Evolutionary conservation across 2,329 filamentous ascomycete genomes (phyloP).

Genomic region (Fusarium xyrophilum): DNA sequence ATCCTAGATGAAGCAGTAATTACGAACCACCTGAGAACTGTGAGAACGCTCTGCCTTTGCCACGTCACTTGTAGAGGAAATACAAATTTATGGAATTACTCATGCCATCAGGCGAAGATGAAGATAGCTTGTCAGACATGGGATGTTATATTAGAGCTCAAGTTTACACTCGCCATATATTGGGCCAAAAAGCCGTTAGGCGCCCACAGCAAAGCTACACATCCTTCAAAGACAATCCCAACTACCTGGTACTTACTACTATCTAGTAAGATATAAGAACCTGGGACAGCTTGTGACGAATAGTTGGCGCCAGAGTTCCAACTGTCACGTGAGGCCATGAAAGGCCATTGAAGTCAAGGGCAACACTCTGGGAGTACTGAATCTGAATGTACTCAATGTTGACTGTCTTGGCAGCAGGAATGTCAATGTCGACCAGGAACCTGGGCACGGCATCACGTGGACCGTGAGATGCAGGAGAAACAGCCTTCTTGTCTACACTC

Average conservation of each 20-base stretch:
- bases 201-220: accelerated
- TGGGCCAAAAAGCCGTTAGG: accelerated
- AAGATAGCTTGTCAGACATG: not conserved
- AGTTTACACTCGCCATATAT: not conserved
- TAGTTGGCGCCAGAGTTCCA: slow-evolving; percentile 26
- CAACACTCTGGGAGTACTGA: slow-evolving; percentile 46
- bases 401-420: slow-evolving; percentile 19
- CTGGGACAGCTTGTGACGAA: not conserved
- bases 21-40: accelerated
- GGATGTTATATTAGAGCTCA: not conserved
- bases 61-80: accelerated
- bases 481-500: not conserved
- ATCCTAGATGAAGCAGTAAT: accelerated
- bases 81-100: not conserved
- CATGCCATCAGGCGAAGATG: too few relatives aligned
- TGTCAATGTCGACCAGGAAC: slow-evolving; percentile 16
- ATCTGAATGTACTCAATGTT: slow-evolving; percentile 40
- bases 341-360: slow-evolving; percentile 17
- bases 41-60: accelerated
- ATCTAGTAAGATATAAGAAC: not conserved
- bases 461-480: slow-evolving; percentile 4
- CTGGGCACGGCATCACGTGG: slow-evolving; percentile 23
- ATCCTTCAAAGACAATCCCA: too few relatives aligned
- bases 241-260: accelerated
- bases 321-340: slow-evolving; percentile 30